Percentiles rank a stretch among this genome's conserved stretches.
These are phyloP conservation scores for Lupinus albus DNA, from an alignment of 306 rosid species.

Conservation along the genomic window DNA sequence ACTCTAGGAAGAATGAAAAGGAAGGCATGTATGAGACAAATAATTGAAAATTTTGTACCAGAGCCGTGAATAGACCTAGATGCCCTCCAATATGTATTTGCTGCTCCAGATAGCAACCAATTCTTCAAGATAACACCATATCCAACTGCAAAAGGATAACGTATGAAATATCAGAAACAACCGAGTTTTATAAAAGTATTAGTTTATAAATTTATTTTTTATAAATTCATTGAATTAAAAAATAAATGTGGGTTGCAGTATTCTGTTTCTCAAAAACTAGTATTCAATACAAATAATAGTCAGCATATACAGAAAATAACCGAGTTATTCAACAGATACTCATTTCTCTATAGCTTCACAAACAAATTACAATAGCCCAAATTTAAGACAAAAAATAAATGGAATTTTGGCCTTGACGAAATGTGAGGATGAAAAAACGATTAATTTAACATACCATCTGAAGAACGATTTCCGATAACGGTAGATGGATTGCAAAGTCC, in stretches of 20 bases:
- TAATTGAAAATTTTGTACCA: conserved; percentile 48
- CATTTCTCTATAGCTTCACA: background rate
- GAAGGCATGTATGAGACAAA: background rate
- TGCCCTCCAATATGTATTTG: conserved; percentile 46
- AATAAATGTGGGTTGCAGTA: too few relatives aligned
- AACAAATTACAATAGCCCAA: background rate
- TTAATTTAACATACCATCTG: conserved; percentile 47
- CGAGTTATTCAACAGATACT: too few relatives aligned
- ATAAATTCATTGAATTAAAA: too few relatives aligned
- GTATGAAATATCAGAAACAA: background rate
- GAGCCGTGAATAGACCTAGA: conserved; percentile 68
- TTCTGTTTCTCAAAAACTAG: too few relatives aligned
- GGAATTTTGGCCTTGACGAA: too few relatives aligned
- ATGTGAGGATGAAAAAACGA: background rate
- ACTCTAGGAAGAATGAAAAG: conserved; percentile 4
- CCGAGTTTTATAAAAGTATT: too few relatives aligned
- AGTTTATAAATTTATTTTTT: too few relatives aligned
- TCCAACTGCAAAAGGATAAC: conserved; percentile 33
- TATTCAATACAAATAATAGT: too few relatives aligned
- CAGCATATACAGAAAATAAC: too few relatives aligned
- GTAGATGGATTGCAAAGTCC: conserved; percentile 48
- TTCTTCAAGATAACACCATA: conserved; percentile 50
- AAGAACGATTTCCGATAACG: conserved; percentile 41
- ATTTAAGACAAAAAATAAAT: too few relatives aligned
- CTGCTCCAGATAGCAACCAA: conserved; percentile 53